Base-by-base conservation (phyloP, 2,329 filamentous ascomycete species). In the Fusarium paranaense region DNA sequence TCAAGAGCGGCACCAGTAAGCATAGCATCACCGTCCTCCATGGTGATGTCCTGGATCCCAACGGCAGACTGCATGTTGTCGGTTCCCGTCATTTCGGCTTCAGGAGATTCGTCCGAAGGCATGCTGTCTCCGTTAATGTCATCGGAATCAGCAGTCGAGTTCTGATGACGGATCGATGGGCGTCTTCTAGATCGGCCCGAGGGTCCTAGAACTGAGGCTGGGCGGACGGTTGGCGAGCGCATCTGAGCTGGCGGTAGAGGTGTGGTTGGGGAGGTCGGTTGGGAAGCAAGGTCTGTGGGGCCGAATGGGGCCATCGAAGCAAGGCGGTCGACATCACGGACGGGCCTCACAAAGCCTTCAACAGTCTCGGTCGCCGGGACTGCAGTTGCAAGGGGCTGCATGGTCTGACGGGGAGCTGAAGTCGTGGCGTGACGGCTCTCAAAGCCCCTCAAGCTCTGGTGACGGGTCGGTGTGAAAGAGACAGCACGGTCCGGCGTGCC, bases 251-350 rank as follows among this genome's bases (percentile, higher is more conserved):
- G 91, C 56, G 92, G 92, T 52, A 93, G 88, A 16, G 95, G 95
- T 1, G 95, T 97, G 8, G 94, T 97, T 1, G 95, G 95, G 14
- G 95, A 98, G 66, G 95, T 94, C 10, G 97, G 97, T 81, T 97
- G 95, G n/a, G 96, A 98, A 47, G 90, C 89, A 63, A 95, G 85
- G 62, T 93, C 92, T 13, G 89, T 87, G 72, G 93, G 90, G 63
- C 92, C 86, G 45, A 92, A 89, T 8, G 93, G 90, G 52, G 92
- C 87, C 92, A 97, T 97, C 62, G 93, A 97, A 56, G 93, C 94
- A 67, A 97, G 88, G 69, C 95, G 91, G 81, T 98, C 95, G 52
- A 90, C 87, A 80, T 97, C 94, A 75, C 94, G 92, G 38, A 96
- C 92, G 9, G 93, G 94, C 61, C 95, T 90, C 69, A 97, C 90